Evolutionary conservation across 441 rosid genomes (phyloP).

Genomic region (Biscutella laevigata): DNA sequence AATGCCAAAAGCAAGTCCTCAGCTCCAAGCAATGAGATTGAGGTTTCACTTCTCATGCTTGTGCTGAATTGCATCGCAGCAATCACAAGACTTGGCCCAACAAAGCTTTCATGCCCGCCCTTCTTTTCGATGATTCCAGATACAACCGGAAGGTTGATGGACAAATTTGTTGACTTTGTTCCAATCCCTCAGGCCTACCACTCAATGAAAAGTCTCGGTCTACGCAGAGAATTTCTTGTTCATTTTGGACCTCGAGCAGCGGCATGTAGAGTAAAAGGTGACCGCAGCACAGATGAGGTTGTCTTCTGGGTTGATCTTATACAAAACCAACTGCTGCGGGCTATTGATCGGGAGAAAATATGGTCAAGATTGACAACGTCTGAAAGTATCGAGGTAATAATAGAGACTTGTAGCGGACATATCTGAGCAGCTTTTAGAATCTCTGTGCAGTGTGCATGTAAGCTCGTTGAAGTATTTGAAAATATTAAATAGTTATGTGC

Average conservation of each 20-base stretch:
- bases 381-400: slow-evolving; percentile 90
- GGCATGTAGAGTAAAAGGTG: slow-evolving; percentile 64
- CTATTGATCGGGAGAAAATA: slow-evolving; percentile 92
- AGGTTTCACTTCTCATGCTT: slow-evolving; percentile 72
- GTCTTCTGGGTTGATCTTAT: slow-evolving; percentile 92
- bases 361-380: slow-evolving; percentile 93
- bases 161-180: slow-evolving; percentile 67
- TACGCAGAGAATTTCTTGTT: slow-evolving; percentile 78
- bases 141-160: slow-evolving; percentile 79
- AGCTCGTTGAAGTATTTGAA: neutral
- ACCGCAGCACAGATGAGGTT: slow-evolving; percentile 66
- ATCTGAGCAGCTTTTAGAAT: slow-evolving; percentile 1
- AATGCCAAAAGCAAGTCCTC: slow-evolving; percentile 39
- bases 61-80: slow-evolving; percentile 79
- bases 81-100: slow-evolving; percentile 75
- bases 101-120: slow-evolving; percentile 71
- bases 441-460: neutral
- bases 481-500: neutral
- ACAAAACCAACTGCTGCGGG: slow-evolving; percentile 74
- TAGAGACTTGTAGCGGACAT: slow-evolving; percentile 5
- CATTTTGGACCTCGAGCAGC: slow-evolving; percentile 95
- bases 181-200: slow-evolving; percentile 63
- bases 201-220: slow-evolving; percentile 64
- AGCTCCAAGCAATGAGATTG: slow-evolving; percentile 47
- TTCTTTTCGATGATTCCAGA: slow-evolving; percentile 70